Evolutionary conservation across 495 filamentous ascomycete species (phyloP), one percentile per base, ranked within the genome.

Genomic region (Talaromyces liani): DNA sequence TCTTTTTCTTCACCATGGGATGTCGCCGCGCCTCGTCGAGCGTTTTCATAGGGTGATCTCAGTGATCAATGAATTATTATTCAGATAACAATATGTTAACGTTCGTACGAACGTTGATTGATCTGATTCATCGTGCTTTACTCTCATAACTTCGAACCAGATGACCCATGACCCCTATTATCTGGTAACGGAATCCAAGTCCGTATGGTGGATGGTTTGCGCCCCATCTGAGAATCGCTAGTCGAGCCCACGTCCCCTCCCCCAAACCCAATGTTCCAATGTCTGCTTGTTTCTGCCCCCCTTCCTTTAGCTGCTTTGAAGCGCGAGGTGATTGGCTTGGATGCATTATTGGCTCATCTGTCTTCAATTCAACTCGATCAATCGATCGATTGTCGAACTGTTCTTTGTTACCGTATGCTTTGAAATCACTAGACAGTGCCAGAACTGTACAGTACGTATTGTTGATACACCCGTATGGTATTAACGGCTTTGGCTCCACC

Each of bases 141-240:
- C 29, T 31, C 29, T 31, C 29, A 31, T 1, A 31, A 31, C 7
- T 4, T 31, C 29, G 29, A 31, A 7, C 6, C 29, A 7, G 39
- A 10, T 45, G 39, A 49, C 41, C n/a, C n/a, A 10, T 45, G 39
- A 49, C 45, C 27, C 45, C 45, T 49, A 49, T 49, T 49, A 5
- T 8, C 16, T 27, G 27, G 53, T 56, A 29, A 29, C 53, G 53
- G 53, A 49, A 4, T 49, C n/a, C 45, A 20, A 49, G 16, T 49
- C 45, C 45, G 45, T 49, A 49, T 22, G n/a, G 10, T 36, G 33
- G 33, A 36, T 41, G 53, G 20, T 56, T 56, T 56, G 53, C 53
- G 53, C 53, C 53, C 53, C 53, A 56, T 56, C 27, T 27, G 53
- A 27, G 53, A 56, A 27, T 56, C 53, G 22, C 53, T 56, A 56